These are phyloP conservation scores for Thymus mandschuricus DNA, from an alignment of 257 asterid species.

Conservation along the genomic window DNA sequence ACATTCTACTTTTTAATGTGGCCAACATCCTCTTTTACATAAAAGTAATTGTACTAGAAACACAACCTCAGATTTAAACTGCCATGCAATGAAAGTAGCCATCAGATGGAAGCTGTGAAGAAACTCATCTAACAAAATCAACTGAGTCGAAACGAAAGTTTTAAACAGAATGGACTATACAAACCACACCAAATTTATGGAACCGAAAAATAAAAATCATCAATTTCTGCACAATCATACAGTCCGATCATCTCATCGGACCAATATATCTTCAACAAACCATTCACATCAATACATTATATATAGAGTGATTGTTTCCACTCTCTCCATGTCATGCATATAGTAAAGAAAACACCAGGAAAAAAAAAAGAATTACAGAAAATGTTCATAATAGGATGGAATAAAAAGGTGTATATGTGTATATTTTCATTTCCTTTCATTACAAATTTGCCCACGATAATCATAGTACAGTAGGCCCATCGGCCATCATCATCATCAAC, in stretches of 20 bases:
- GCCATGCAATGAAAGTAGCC: neutral
- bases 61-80: neutral
- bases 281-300: neutral
- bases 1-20: neutral
- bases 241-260: slow-evolving; percentile 17
- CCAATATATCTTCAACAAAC: neutral
- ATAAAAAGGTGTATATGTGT: neutral
- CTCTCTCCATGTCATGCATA: slow-evolving; percentile 11
- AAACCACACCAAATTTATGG: neutral
- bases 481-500: neutral
- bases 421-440: neutral
- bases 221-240: slow-evolving; percentile 2
- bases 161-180: slow-evolving; percentile 10
- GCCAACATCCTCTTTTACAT: neutral
- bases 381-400: neutral
- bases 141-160: neutral
- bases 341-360: neutral
- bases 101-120: neutral
- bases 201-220: neutral
- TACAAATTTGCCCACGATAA: neutral
- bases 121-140: neutral
- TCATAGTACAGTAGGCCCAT: slow-evolving; percentile 15
- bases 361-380: neutral
- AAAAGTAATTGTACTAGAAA: neutral
- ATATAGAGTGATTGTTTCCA: neutral